Evolutionary conservation across 2,329 filamentous ascomycete species (phyloP).

Genomic region (Tetracladium maxilliforme): DNA sequence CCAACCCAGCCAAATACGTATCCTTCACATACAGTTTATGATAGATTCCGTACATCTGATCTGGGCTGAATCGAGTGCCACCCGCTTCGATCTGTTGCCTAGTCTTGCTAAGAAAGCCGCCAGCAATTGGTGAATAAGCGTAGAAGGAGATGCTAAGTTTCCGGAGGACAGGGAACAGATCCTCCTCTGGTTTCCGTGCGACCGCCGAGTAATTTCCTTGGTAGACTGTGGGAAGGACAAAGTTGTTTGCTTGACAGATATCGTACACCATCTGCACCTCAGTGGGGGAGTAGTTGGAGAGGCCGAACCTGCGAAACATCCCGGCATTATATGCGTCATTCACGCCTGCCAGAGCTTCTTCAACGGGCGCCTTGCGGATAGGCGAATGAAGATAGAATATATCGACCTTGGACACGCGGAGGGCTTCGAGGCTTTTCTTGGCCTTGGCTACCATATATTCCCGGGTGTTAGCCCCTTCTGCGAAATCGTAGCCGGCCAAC

Average conservation of each 20-base stretch:
- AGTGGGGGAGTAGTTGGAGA: constrained; percentile 15
- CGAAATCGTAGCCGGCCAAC: neutral
- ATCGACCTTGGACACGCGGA: constrained; percentile 5
- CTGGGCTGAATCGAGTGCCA: neutral
- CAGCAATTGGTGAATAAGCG: constrained; percentile 47
- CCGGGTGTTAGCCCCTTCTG: neutral
- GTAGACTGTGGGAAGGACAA: constrained; percentile 14
- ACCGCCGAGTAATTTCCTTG: constrained; percentile 12
- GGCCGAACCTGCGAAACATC: constrained; percentile 10
- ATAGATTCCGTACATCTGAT: no score
- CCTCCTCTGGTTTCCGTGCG: constrained; percentile 36
- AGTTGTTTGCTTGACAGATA: constrained; percentile 12
- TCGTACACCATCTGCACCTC: constrained; percentile 14
- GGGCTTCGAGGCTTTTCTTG: constrained; percentile 3
- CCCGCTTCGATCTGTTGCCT: constrained; percentile 1
- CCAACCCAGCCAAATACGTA: no score
- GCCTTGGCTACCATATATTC: constrained; percentile 1
- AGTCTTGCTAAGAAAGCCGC: constrained; percentile 38
- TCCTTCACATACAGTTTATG: no score
- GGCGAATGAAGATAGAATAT: constrained; percentile 1
- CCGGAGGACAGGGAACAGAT: constrained; percentile 39
- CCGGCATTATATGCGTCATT: constrained; percentile 1
- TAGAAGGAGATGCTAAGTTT: constrained; percentile 45
- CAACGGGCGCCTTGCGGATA: neutral
- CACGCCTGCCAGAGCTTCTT: constrained; percentile 1